Percentiles rank a stretch among this genome's conserved stretches.
These are phyloP conservation scores for Aurifilum marmelostoma DNA, from an alignment of 2,329 filamentous ascomycete genomes.

Conservation along the genomic window DNA sequence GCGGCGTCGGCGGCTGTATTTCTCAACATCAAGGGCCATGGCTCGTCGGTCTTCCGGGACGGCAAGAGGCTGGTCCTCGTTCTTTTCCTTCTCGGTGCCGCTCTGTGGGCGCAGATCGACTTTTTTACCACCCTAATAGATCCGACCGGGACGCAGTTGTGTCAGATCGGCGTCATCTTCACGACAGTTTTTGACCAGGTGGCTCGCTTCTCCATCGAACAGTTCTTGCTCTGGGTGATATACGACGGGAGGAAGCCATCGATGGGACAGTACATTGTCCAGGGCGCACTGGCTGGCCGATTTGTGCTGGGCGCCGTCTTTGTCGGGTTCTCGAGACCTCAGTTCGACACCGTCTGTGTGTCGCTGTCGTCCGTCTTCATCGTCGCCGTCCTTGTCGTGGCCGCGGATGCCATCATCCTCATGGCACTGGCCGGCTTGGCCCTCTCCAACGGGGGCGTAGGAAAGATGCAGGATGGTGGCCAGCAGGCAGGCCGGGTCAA, in stretches of 20 bases:
- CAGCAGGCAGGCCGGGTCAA: constrained; percentile 41
- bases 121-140: constrained; percentile 56
- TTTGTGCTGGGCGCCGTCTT: constrained; percentile 58
- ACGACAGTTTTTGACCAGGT: constrained; percentile 61
- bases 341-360: constrained; percentile 57
- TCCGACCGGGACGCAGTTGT: constrained; percentile 46
- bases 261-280: constrained; percentile 45
- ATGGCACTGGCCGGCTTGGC: constrained; percentile 46
- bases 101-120: constrained; percentile 57
- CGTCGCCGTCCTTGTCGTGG: constrained; percentile 50
- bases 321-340: constrained; percentile 56
- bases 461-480: constrained; percentile 38
- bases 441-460: constrained; percentile 42
- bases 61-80: constrained; percentile 68
- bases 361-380: constrained; percentile 49
- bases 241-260: constrained; percentile 44
- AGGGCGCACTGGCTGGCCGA: constrained; percentile 50
- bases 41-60: constrained; percentile 55
- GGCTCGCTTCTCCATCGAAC: constrained; percentile 55
- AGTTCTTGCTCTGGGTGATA: constrained; percentile 57
- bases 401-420: constrained; percentile 51
- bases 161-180: constrained; percentile 57
- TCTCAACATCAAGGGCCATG: constrained; percentile 51
- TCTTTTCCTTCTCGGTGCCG: constrained; percentile 54
- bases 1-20: constrained; percentile 52